Evolutionary conservation across 345 rosid species (phyloP), one percentile per base, ranked within the genome.

Genomic region (Gossypium rotundifolium): DNA sequence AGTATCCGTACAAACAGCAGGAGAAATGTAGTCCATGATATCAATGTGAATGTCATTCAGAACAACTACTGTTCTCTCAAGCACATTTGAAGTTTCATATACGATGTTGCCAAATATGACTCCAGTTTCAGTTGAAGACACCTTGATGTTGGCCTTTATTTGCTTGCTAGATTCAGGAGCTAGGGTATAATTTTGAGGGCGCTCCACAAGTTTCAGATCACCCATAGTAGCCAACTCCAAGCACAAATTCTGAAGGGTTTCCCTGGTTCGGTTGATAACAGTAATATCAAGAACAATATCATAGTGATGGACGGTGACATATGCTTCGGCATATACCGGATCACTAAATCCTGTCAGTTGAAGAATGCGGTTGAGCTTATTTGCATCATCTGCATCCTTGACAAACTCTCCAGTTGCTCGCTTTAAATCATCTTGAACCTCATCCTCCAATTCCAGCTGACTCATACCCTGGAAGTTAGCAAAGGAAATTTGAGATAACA

Each of bases 321-420:
- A 92, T 46, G 99, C 99, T 83, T 94, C 99, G 65, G 98, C 99
- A 82, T 95, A 95, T 33, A 95, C 99, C 51, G 98, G 99, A 78
- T 95, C 99, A 72, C 99, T 95, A 78, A 95, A 95, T 76, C 98
- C 99, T 25, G 99, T 95, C 73, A 95, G 96, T 74, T 95, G 99
- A 80, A 92, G 94, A 83, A 95, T 88, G 80, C 98, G 96, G 81
- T 91, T 95, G 57, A 95, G 97, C 81, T 91, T 93, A 80, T 95
- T 95, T 67, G 97, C 96, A 80, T 93, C 98, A 76, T 95, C 92
- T 46, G 88, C 94, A 79, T 93, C 99, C 79, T 93, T 91, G 67
- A 89, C 82, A 81, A 95, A 95, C 83, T 93, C 98, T 74, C 99
- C 99, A 57, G 99, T 95, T 53, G 99, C 99, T 62, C 99, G 97